phyloP scores from a whole-genome alignment of 2,329 filamentous ascomycete genomes.

The Aspergillus calidoustus region DNA sequence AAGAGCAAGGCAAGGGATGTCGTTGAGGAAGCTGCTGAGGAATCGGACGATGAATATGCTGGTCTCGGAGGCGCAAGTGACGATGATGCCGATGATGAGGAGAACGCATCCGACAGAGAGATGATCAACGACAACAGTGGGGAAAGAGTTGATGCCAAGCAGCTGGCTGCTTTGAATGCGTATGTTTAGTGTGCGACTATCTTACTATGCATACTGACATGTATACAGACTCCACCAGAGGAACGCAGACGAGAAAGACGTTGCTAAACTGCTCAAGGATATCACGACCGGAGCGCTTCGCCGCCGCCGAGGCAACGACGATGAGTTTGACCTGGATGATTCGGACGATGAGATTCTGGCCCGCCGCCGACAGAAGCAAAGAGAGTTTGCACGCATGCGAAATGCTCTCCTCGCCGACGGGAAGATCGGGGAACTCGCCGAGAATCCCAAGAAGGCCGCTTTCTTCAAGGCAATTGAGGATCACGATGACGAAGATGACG shows the following conservation, averaged over 20 bases:
- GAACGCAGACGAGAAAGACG: conserved; percentile 79
- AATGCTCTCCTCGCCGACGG: conserved; percentile 87
- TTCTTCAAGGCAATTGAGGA: conserved; percentile 92
- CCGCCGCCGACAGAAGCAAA: conserved; percentile 77
- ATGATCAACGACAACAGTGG: conserved; percentile 88
- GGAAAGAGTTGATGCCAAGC: conserved; percentile 76
- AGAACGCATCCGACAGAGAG: conserved; percentile 75
- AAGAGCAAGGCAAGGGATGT: conserved; percentile 85
- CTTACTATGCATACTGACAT: conserved; percentile 28
- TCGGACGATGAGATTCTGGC: conserved; percentile 82
- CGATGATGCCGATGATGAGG: conserved; percentile 77
- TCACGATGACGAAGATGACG: conserved; percentile 67
- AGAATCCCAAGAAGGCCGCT: conserved; percentile 85
- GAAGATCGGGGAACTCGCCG: conserved; percentile 85
- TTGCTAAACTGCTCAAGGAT: conserved; percentile 90
- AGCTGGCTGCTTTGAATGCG: conserved; percentile 86
- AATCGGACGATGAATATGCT: conserved; percentile 98
- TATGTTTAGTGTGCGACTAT: conserved; percentile 56
- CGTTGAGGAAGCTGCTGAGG: conserved; percentile 91
- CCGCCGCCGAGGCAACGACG: conserved; percentile 72
- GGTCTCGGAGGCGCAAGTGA: conserved; percentile 89
- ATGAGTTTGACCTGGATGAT: conserved; percentile 84
- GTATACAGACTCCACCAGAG: conserved; percentile 73
- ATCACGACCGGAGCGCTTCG: conserved; percentile 87
- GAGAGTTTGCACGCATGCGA: conserved; percentile 89